Percentiles rank a stretch among this genome's conserved stretches.
phyloP scores from a whole-genome alignment of 345 rosid genomes.

The Hibiscus tridactylites region DNA sequence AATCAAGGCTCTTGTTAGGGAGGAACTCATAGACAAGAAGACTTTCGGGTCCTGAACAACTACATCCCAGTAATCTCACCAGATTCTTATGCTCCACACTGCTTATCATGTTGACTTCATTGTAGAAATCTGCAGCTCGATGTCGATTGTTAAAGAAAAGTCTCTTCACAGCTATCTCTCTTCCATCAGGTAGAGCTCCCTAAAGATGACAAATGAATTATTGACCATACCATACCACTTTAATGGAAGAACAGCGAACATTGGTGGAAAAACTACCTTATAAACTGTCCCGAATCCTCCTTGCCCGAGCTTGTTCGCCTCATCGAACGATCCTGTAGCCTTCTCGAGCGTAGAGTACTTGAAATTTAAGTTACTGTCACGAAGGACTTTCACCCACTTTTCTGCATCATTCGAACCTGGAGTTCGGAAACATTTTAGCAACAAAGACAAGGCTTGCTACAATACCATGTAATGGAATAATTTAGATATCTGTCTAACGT shows the following conservation, averaged over 20 bases:
- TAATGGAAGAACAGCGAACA: background rate
- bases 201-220: conserved; percentile 11
- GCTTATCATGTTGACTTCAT: conserved; percentile 88
- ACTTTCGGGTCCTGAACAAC: conserved; percentile 92
- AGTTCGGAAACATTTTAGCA: background rate
- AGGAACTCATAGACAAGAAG: conserved; percentile 87
- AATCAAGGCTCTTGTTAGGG: conserved; percentile 78
- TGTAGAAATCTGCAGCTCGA: conserved; percentile 84
- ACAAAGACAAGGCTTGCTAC: background rate
- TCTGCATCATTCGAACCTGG: conserved; percentile 66
- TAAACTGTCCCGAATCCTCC: conserved; percentile 96
- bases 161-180: conserved; percentile 92
- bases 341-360: conserved; percentile 84
- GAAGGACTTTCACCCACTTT: conserved; percentile 54
- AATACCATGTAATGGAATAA: background rate
- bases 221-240: background rate
- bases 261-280: conserved; percentile 39
- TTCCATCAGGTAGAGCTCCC: conserved; percentile 84
- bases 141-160: conserved; percentile 88
- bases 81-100: conserved; percentile 85
- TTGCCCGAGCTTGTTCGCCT: conserved; percentile 81
- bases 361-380: conserved; percentile 82
- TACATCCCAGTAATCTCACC: conserved; percentile 83
- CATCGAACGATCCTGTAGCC: conserved; percentile 69
- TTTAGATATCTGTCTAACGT: background rate